Evolutionary conservation across 768 basidiomycete species (phyloP).

Genomic region (Suillus paluster): DNA sequence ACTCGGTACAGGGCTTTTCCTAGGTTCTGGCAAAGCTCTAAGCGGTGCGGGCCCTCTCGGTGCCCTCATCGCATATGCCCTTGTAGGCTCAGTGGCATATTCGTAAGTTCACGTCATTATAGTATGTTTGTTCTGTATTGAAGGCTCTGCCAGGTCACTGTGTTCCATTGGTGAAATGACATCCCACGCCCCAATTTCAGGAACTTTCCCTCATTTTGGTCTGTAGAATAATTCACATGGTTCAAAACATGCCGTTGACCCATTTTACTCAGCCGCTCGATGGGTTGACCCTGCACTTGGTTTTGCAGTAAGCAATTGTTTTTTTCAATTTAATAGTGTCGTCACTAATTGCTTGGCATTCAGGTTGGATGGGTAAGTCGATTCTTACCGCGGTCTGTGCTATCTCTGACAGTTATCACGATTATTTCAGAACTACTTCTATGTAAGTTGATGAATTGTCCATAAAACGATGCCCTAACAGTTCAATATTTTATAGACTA

Average conservation of each 20-base stretch:
- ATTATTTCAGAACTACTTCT: constrained; percentile 53
- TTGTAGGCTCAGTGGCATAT: constrained; percentile 71
- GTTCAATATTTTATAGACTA: constrained; percentile 1
- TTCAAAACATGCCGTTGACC: background rate
- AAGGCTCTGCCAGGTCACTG: constrained; percentile 45
- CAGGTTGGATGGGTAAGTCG: constrained; percentile 38
- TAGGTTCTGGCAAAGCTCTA: constrained; percentile 69
- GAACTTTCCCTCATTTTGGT: constrained; percentile 78
- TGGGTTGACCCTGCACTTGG: constrained; percentile 66
- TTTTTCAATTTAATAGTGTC: background rate
- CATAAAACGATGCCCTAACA: constrained; percentile 21
- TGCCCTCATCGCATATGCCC: constrained; percentile 63
- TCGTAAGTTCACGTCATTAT: constrained; percentile 43
- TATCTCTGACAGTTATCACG: background rate
- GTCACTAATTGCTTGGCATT: background rate
- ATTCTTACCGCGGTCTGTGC: constrained; percentile 29
- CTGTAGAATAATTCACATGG: constrained; percentile 8
- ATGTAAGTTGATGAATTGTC: constrained; percentile 46
- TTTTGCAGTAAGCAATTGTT: constrained; percentile 52
- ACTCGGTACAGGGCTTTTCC: constrained; percentile 74
- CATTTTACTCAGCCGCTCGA: constrained; percentile 43
- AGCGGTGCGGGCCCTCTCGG: constrained; percentile 66
- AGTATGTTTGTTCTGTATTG: constrained; percentile 17
- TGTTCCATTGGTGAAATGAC: constrained; percentile 81
- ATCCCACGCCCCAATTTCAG: constrained; percentile 77